phyloP scores from a whole-genome alignment of 2,329 filamentous ascomycete genomes.

The Colletotrichum sp. region DNA sequence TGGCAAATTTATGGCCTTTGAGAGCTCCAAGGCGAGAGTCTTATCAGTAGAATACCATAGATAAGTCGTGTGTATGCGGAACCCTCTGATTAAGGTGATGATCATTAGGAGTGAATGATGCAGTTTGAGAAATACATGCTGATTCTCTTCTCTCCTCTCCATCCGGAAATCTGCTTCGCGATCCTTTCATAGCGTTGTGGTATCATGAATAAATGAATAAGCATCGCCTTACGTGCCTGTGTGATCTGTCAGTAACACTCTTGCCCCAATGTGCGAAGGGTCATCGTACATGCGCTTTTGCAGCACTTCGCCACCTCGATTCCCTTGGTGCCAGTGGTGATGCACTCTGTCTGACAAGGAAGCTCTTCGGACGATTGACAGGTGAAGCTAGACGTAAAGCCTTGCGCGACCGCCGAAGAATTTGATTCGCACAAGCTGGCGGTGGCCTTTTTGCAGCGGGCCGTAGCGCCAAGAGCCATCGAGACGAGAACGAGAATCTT shows the following conservation, averaged over 20 bases:
- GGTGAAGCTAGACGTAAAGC: background rate
- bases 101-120: background rate
- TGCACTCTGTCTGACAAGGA: background rate
- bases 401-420: background rate
- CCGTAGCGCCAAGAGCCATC: background rate
- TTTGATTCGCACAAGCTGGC: background rate
- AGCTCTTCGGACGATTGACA: background rate
- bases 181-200: background rate
- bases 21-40: background rate
- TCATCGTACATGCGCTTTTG: background rate
- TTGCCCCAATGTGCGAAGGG: accelerated
- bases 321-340: background rate
- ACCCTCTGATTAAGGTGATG: background rate
- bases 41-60: background rate
- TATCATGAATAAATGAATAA: background rate
- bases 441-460: background rate
- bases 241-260: background rate
- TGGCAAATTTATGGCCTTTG: background rate
- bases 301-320: background rate
- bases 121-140: background rate
- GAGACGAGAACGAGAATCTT: background rate
- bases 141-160: background rate
- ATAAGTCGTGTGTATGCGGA: accelerated
- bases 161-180: accelerated
- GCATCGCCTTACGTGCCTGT: background rate